Percentiles rank a stretch among this genome's conserved stretches.
phyloP scores from a whole-genome alignment of 2,329 filamentous ascomycete species.

The Exophiala alcalophila region DNA sequence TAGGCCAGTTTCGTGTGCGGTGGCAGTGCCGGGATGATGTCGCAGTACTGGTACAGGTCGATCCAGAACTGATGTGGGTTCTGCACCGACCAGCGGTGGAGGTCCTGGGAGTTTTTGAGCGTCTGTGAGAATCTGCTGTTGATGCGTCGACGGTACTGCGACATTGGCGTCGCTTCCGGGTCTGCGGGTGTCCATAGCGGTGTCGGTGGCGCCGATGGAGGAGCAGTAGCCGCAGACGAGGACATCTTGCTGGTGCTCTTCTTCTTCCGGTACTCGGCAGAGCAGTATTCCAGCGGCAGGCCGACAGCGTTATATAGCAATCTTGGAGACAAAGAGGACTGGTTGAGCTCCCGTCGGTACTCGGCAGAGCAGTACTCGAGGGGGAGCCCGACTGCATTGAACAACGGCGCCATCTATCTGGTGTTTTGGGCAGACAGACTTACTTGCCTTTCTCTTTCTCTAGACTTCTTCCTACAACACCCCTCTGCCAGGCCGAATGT shows the following conservation, averaged over 20 bases:
- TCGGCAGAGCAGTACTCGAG: constrained; percentile 10
- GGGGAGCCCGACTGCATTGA: constrained; percentile 11
- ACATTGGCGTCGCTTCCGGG: constrained; percentile 26
- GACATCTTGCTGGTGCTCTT: not conserved
- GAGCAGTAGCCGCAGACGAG: not conserved
- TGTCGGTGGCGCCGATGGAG: not conserved
- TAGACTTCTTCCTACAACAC: not conserved
- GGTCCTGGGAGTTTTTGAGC: constrained; percentile 34
- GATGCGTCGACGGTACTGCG: constrained; percentile 25
- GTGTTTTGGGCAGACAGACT: too few relatives aligned
- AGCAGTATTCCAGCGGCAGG: constrained; percentile 9
- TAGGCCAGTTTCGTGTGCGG: constrained; percentile 37
- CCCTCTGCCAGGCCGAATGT: not conserved
- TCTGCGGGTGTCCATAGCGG: constrained; percentile 23
- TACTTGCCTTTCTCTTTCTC: not conserved
- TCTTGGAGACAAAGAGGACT: not conserved
- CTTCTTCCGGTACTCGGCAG: constrained; percentile 2
- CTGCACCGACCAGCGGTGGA: constrained; percentile 42
- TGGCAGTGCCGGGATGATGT: constrained; percentile 36
- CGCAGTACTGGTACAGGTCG: constrained; percentile 41
- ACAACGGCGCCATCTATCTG: not conserved
- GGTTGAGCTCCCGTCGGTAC: constrained; percentile 6
- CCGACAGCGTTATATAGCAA: constrained; percentile 6
- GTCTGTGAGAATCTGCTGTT: constrained; percentile 22
- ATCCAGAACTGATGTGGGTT: constrained; percentile 46